These are phyloP conservation scores for Kwoniella sp. DNA, from an alignment of 768 basidiomycete species.

Conservation along the genomic window DNA sequence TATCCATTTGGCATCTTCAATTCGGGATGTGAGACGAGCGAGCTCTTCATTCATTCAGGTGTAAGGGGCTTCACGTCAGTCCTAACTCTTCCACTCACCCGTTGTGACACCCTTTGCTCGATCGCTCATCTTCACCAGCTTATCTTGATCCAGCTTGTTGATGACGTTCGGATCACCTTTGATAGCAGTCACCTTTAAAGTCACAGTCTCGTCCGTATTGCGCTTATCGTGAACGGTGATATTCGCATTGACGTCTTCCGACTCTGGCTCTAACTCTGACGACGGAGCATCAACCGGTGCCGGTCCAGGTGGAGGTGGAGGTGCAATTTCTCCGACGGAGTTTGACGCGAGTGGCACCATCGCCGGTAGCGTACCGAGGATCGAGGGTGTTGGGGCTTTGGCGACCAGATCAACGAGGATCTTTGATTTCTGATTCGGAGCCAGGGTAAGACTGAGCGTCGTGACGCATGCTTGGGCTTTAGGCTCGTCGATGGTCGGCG, in stretches of 20 bases:
- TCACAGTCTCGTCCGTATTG: slow-evolving; percentile 46
- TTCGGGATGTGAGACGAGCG: not conserved
- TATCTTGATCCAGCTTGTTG: slow-evolving; percentile 1
- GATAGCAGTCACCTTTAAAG: slow-evolving; percentile 24
- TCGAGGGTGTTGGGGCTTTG: not conserved
- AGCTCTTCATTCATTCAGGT: not conserved
- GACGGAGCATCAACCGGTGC: not conserved
- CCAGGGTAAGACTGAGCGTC: slow-evolving; percentile 36
- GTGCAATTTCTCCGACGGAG: slow-evolving; percentile 18
- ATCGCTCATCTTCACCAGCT: slow-evolving; percentile 11
- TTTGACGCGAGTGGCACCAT: slow-evolving; percentile 6
- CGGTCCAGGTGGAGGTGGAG: not conserved
- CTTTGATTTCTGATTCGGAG: slow-evolving; percentile 43
- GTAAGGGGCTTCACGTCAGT: too few relatives aligned
- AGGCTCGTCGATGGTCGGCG: not conserved
- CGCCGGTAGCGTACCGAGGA: not conserved
- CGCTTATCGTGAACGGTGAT: slow-evolving; percentile 46
- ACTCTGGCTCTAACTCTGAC: not conserved
- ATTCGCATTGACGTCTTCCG: slow-evolving; percentile 17
- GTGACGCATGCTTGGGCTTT: slow-evolving; percentile 2
- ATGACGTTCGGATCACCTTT: slow-evolving; percentile 11
- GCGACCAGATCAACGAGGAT: slow-evolving; percentile 42
- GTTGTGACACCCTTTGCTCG: slow-evolving; percentile 13
- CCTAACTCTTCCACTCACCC: slow-evolving; percentile 14
- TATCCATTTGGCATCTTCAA: not conserved